These are phyloP conservation scores for Globisporangium rhizosaccharum DNA, from an alignment of 352 stramenopile genomes.

Conservation along the genomic window DNA sequence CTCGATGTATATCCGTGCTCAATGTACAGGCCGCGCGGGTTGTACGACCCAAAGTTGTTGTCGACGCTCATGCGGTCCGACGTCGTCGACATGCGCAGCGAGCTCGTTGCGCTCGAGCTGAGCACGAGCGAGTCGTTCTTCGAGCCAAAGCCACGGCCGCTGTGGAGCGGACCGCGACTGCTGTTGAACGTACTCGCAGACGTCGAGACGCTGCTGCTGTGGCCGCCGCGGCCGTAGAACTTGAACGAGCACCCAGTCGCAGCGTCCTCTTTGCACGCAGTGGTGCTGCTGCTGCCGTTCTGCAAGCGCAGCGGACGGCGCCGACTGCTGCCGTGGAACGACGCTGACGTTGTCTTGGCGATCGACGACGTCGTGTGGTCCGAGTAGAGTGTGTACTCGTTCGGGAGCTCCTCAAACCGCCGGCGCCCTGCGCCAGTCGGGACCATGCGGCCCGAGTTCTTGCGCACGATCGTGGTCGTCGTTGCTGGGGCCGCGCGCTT, in stretches of 20 bases:
- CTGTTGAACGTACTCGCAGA: constrained; percentile 14
- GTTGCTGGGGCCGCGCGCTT: constrained; percentile 2
- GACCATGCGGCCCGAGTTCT: constrained; percentile 49
- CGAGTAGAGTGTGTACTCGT: constrained; percentile 27
- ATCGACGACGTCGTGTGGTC: constrained; percentile 12
- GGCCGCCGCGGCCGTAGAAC: constrained; percentile 52
- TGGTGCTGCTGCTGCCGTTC: not conserved
- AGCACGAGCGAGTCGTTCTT: constrained; percentile 54
- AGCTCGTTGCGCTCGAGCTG: constrained; percentile 38
- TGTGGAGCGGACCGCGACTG: constrained; percentile 12
- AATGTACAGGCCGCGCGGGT: constrained; percentile 38
- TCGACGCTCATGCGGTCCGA: constrained; percentile 73
- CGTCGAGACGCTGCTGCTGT: constrained; percentile 17
- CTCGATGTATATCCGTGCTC: constrained; percentile 45
- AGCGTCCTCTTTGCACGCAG: constrained; percentile 17
- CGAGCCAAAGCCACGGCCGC: constrained; percentile 7
- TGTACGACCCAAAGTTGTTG: constrained; percentile 67
- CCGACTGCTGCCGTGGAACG: not conserved
- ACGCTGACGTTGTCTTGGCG: constrained; percentile 1
- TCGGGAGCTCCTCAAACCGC: constrained; percentile 22
- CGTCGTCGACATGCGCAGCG: constrained; percentile 30
- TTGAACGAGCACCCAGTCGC: constrained; percentile 41
- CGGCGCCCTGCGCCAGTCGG: constrained; percentile 13
- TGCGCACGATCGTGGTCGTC: constrained; percentile 32
- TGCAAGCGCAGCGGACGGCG: constrained; percentile 7